A percentile compares a stretch with the other conserved stretches of the same genome.
These are phyloP conservation scores for Phytophthora citrophthora DNA, from an alignment of 352 stramenopile genomes.

Conservation along the genomic window DNA sequence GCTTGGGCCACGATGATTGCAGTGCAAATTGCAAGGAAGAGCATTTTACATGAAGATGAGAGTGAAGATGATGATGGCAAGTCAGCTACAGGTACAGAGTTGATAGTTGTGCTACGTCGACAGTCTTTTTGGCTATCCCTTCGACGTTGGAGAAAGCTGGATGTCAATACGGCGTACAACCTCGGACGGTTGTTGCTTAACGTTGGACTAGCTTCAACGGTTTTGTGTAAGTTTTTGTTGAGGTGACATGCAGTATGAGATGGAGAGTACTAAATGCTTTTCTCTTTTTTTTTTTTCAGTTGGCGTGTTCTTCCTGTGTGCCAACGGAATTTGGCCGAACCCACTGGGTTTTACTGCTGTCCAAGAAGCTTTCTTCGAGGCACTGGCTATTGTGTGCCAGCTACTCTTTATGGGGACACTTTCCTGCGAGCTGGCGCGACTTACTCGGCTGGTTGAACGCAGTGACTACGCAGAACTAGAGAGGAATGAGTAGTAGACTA, in stretches of 20 bases:
- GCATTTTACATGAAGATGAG: slow-evolving; percentile 49
- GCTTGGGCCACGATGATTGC: slow-evolving; percentile 74
- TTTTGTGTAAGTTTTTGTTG: slow-evolving; percentile 56
- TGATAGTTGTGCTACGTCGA: slow-evolving; percentile 20
- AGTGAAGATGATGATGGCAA: slow-evolving; percentile 16
- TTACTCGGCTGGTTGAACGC: slow-evolving; percentile 65
- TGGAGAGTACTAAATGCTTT: not conserved
- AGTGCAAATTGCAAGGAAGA: slow-evolving; percentile 55
- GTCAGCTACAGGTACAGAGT: not conserved
- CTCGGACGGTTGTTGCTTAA: slow-evolving; percentile 57
- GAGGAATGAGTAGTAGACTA: slow-evolving; percentile 47
- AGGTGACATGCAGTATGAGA: not conserved
- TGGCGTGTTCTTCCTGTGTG: slow-evolving; percentile 78
- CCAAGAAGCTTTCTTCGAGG: slow-evolving; percentile 86
- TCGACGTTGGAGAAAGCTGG: slow-evolving; percentile 60
- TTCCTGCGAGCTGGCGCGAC: slow-evolving; percentile 70
- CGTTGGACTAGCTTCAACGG: slow-evolving; percentile 59
- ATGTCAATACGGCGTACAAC: slow-evolving; percentile 54
- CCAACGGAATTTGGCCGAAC: slow-evolving; percentile 82
- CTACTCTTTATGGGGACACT: slow-evolving; percentile 90
- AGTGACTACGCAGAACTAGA: slow-evolving; percentile 70
- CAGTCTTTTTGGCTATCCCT: slow-evolving; percentile 43
- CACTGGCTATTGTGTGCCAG: slow-evolving; percentile 85
- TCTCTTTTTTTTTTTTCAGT: slow-evolving; percentile 43
- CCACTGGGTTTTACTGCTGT: slow-evolving; percentile 80